Evolutionary conservation across 495 filamentous ascomycete genomes (phyloP).

Genomic region (Xylaria bambusicola): DNA sequence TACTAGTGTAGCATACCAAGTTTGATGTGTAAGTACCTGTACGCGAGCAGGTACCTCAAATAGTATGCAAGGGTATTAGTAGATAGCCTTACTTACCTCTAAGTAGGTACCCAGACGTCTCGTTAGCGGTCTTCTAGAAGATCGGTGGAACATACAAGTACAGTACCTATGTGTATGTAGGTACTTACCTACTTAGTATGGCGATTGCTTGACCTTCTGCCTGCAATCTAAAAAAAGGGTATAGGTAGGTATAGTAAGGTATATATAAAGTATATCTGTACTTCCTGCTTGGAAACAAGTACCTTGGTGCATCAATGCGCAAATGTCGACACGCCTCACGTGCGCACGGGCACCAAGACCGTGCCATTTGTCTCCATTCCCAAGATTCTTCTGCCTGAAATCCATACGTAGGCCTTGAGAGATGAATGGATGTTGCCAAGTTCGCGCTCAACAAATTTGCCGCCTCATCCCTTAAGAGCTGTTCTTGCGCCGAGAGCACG

Average conservation of each 20-base stretch:
- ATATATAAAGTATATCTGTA: not conserved
- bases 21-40: no score
- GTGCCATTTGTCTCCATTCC: no score
- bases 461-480: not conserved
- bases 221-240: constrained; percentile 15
- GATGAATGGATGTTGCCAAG: constrained; percentile 8
- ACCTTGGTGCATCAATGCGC: not conserved
- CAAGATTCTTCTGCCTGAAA: no score
- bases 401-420: no score
- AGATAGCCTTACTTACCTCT: not conserved
- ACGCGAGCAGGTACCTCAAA: not conserved
- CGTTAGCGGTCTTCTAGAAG: constrained; percentile 21
- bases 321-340: not conserved
- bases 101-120: not conserved
- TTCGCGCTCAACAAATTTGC: not conserved
- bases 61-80: not conserved
- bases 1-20: no score
- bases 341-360: constrained; percentile 7
- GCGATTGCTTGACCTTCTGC: not conserved
- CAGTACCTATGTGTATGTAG: no score
- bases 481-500: no score
- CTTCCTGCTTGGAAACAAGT: not conserved
- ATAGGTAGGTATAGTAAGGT: not conserved
- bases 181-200: no score
- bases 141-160: constrained; percentile 15